phyloP scores from a whole-genome alignment of 768 basidiomycete genomes.

The Clitopilus hobsonii region DNA sequence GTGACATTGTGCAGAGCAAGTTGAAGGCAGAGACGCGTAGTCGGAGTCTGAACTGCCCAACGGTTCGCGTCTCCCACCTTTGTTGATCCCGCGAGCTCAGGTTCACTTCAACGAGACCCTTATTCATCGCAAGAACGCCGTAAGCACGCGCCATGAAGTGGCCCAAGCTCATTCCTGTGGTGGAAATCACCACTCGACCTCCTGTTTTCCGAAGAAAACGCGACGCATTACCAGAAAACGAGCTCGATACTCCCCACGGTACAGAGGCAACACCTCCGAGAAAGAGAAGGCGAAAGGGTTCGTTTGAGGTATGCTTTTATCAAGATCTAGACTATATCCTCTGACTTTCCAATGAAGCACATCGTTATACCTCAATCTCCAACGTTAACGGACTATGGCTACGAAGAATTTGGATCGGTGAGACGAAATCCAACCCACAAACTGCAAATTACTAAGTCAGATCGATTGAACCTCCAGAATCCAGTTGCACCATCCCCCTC shows the following conservation, averaged over 20 bases:
- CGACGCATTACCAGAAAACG: not conserved
- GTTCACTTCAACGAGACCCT: conserved; percentile 2
- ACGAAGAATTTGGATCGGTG: not conserved
- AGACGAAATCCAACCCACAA: not conserved
- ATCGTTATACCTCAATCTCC: not conserved
- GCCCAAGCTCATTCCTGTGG: conserved; percentile 6
- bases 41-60: conserved; percentile 34
- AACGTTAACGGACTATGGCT: not conserved
- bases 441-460: not conserved
- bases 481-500: not conserved
- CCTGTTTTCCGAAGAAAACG: not conserved
- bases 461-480: not conserved
- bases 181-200: conserved; percentile 11
- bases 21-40: conserved; percentile 17
- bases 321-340: not conserved
- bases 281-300: not conserved
- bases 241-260: not conserved
- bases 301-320: not conserved
- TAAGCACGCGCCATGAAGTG: conserved; percentile 7
- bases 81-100: not conserved
- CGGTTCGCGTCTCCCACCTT: not conserved
- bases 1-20: conserved; percentile 49
- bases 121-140: not conserved
- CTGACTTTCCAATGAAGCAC: too few relatives aligned
- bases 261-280: too few relatives aligned